Evolutionary conservation across 164 flowering plant genomes (phyloP), one percentile per base, ranked within the genome.

Genomic region (Euptelea pleiosperma): DNA sequence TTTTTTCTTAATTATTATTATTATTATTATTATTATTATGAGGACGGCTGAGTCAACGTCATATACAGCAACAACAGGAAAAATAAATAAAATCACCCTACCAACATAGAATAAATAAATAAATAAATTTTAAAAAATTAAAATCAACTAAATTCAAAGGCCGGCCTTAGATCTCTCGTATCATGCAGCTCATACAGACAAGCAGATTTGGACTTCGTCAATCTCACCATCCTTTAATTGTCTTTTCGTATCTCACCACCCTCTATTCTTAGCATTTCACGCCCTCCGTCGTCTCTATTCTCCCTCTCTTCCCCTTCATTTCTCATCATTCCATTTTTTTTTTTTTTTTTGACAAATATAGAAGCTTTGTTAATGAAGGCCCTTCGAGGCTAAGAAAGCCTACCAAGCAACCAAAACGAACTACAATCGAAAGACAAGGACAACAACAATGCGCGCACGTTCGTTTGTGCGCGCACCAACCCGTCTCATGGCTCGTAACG

Each of bases 151-250:
- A 12, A 55, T 36, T 52, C 52, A 44, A 58, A 35, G 69, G 69
- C 63, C 58, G 62, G 58, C 62, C 62, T 64, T 58, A 30, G 19
- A 58, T 58, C 37, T 58, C 69, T 58, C 63, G 3, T n/a, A n/a
- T n/a, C 12, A 4, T 30, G 56, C 61, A 55, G 49, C 61, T 56
- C 39, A 24, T 35, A 18, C 21, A 46, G 15, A 34, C 28, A 31
- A 43, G 22, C 63, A 49, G 54, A 22, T 19, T 15, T 9, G 22
- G 59, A 45, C 66, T 35, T 28, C 5, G 59, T 62, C 52, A 62
- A 62, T 44, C 3, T 35, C 33, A 42, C 6, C 29, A 10, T 18
- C 45, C n/a, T 16, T 55, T 29, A 14, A n/a, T 41, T 30, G 0
- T 16, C 12, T 55, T 26, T 14, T 12, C 29, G 3, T 14, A 50